phyloP scores from a whole-genome alignment of 2,329 filamentous ascomycete genomes.

The Sporothrix protearum region DNA sequence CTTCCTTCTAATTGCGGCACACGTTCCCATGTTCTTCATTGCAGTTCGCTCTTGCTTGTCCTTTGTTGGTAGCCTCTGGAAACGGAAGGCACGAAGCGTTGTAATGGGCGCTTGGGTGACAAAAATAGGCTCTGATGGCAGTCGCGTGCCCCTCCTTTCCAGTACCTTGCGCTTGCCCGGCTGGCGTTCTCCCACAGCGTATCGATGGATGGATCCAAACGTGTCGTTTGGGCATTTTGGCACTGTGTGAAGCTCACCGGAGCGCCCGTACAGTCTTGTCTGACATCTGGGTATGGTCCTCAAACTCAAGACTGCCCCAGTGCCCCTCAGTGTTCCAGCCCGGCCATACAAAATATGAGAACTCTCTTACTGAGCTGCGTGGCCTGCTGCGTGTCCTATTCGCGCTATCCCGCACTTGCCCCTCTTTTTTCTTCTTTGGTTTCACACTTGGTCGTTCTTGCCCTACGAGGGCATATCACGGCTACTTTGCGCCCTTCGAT shows the following conservation, averaged over 20 bases:
- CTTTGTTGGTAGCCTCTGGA: background rate
- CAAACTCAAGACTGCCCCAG: too few species aligned
- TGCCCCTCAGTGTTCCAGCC: background rate
- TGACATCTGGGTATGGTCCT: background rate
- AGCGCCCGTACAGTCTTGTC: background rate
- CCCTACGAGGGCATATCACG: background rate
- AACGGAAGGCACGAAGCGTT: conserved; percentile 4
- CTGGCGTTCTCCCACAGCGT: background rate
- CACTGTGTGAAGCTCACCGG: background rate
- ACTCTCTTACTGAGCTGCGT: background rate
- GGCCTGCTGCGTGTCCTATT: conserved; percentile 5
- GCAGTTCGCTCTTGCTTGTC: background rate
- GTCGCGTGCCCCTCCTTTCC: conserved; percentile 14
- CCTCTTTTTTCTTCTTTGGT: background rate
- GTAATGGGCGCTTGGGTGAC: conserved; percentile 13
- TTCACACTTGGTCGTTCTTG: background rate
- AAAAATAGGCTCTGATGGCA: conserved; percentile 12
- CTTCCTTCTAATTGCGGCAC: background rate
- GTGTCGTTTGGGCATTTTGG: background rate
- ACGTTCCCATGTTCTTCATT: background rate
- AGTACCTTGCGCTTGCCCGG: background rate
- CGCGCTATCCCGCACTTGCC: conserved; percentile 4
- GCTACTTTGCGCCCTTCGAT: background rate
- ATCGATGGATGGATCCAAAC: background rate
- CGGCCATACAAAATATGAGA: background rate